Evolutionary conservation across 345 rosid species (phyloP).

Genomic region (Adansonia digitata): DNA sequence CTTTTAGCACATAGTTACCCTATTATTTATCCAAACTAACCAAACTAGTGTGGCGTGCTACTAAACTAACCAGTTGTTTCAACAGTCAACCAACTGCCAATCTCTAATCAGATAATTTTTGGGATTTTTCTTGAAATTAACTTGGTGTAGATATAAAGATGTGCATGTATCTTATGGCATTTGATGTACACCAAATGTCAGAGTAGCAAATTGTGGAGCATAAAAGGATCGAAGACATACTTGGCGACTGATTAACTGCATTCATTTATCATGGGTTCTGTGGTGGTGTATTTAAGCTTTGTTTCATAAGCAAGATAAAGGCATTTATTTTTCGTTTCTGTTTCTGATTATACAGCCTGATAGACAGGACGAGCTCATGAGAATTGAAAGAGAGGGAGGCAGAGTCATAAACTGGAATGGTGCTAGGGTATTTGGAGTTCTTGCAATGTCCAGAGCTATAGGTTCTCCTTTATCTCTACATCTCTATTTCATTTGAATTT

Average conservation of each 20-base stretch:
- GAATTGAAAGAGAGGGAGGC: conserved; percentile 58
- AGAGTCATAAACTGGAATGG: conserved; percentile 69
- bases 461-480: conserved; percentile 31
- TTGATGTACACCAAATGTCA: background rate
- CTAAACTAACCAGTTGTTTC: background rate
- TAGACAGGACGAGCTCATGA: conserved; percentile 51
- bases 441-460: conserved; percentile 73
- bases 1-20: background rate
- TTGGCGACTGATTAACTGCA: background rate
- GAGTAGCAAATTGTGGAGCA: background rate
- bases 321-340: conserved; percentile 6
- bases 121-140: background rate
- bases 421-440: conserved; percentile 70
- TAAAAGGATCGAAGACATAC: background rate
- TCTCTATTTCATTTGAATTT: conserved; percentile 16
- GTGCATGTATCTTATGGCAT: background rate
- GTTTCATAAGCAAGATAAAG: conserved; percentile 3
- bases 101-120: background rate
- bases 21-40: background rate
- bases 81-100: too few relatives aligned
- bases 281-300: background rate
- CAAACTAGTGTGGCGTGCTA: background rate
- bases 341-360: conserved; percentile 44
- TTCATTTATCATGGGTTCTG: background rate
- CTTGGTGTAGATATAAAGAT: background rate